Evolutionary conservation across 148 eudicot genomes (phyloP).

Genomic region (Heliosperma pusillum): DNA sequence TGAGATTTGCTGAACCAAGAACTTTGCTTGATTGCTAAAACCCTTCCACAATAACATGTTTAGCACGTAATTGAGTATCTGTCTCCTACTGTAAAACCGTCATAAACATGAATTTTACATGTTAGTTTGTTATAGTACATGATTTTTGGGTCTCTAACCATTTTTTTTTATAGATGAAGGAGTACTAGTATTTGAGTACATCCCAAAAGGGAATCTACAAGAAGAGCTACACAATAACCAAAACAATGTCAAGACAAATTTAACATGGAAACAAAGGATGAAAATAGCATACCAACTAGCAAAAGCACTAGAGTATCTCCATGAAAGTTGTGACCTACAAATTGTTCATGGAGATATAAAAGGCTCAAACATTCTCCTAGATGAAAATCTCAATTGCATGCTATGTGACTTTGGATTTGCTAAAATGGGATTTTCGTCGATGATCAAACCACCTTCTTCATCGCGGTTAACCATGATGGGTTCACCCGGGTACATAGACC

Average conservation of each 20-base stretch:
- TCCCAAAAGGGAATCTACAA: slow-evolving; percentile 59
- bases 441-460: slow-evolving; percentile 38
- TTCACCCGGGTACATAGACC: slow-evolving; percentile 82
- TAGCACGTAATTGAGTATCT: background rate
- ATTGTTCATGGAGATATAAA: slow-evolving; percentile 83
- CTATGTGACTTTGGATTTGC: slow-evolving; percentile 83
- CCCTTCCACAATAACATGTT: background rate
- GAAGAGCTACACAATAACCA: slow-evolving; percentile 47
- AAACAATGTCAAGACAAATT: background rate
- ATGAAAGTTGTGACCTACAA: slow-evolving; percentile 45
- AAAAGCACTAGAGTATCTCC: slow-evolving; percentile 58
- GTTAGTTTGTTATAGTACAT: background rate
- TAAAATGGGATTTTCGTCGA: slow-evolving; percentile 57
- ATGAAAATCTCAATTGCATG: slow-evolving; percentile 41
- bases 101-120: background rate
- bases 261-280: slow-evolving; percentile 60
- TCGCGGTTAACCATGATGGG: slow-evolving; percentile 49
- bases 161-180: slow-evolving; percentile 41
- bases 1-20: too few relatives aligned
- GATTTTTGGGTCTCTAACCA: background rate
- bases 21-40: background rate
- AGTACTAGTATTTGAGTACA: slow-evolving; percentile 57
- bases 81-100: background rate
- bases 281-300: slow-evolving; percentile 64
- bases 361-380: slow-evolving; percentile 65